Base-by-base conservation (phyloP, 257 asterid genomes). In the Jaltomata sinuosa region DNA sequence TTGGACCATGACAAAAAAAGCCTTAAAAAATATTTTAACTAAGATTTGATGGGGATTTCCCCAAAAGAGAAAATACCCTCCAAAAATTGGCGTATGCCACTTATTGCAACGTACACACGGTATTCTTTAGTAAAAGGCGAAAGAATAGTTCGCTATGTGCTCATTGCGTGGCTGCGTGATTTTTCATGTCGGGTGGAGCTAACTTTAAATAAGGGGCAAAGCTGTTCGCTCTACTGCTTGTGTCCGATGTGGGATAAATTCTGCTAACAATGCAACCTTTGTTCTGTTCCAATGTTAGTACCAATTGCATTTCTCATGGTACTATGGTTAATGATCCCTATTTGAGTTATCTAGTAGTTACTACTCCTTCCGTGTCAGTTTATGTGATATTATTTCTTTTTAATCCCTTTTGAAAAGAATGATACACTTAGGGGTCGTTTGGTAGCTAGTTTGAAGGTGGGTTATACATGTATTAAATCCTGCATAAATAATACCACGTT, bases 121-220 rank as follows among this genome's bases (percentile, higher is more conserved):
- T 72, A n/a, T 40, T 71, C 80, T 72, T 42, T 72, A 72, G 80
- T 42, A 42, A 72, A 72, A 72, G 55, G 80, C 55, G 36, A 72
- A 72, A 40, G 55, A 72, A 72, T 72, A 72, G 36, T 72, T 72
- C 21, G 31, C 31, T 69, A 3, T 72, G 80, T 22, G 80, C n/a
- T 72, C 7, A 72, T n/a, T 72, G 55, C 55, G 80, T 72, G n/a
- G 55, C 36, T 72, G 80, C 55, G n/a, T 72, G 7, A 3, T 0
- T 42, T 12, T 10, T 0, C 1, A 2, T 0, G 0, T 0, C 0
- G 2, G 1, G 1, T 42, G 80, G 32, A 12, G 12, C 32, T 32
- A n/a, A 6, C 38, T 0, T 12, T 1, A 72, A 72, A 14, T 72
- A 42, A 0, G 11, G 34, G 36, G 14, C 36, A 6, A 22, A 22